A percentile compares a stretch with the other conserved stretches of the same genome.
phyloP scores from a whole-genome alignment of 78 protist species.

The Emiliania huxleyi region DNA sequence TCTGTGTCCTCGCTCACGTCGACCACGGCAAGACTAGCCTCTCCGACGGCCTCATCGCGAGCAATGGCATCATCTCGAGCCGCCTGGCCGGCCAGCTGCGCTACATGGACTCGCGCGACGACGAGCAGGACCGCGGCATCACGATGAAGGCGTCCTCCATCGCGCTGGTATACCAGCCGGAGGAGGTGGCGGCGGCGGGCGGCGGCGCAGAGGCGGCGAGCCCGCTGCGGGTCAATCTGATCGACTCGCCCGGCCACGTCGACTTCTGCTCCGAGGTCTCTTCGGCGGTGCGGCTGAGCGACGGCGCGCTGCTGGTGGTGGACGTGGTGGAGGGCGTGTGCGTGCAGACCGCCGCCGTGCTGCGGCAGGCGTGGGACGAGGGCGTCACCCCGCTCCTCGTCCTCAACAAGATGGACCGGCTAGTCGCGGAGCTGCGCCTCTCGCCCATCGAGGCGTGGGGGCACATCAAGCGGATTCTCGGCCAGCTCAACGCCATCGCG shows the following conservation, averaged over 20 bases:
- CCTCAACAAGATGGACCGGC: conserved; percentile 92
- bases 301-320: conserved; percentile 84
- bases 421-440: conserved; percentile 74
- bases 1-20: conserved; percentile 95
- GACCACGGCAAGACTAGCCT: conserved; percentile 98
- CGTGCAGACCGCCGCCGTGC: conserved; percentile 85
- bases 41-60: conserved; percentile 83
- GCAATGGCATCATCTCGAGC: conserved; percentile 87
- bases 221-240: conserved; percentile 62
- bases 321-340: conserved; percentile 89
- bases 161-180: conserved; percentile 62
- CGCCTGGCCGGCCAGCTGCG: conserved; percentile 85
- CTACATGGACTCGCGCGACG: conserved; percentile 85
- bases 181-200: background rate
- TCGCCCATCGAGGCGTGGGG: conserved; percentile 78
- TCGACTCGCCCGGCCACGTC: conserved; percentile 95
- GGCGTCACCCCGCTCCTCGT: conserved; percentile 79
- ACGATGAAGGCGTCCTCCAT: conserved; percentile 96
- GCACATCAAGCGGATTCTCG: conserved; percentile 58
- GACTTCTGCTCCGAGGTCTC: conserved; percentile 86
- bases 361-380: conserved; percentile 88
- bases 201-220: background rate
- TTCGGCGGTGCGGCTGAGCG: conserved; percentile 69
- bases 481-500: background rate
- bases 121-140: conserved; percentile 93